Conservation (phyloP, 306 rosid genomes). For the Astragalus membranaceus region DNA sequence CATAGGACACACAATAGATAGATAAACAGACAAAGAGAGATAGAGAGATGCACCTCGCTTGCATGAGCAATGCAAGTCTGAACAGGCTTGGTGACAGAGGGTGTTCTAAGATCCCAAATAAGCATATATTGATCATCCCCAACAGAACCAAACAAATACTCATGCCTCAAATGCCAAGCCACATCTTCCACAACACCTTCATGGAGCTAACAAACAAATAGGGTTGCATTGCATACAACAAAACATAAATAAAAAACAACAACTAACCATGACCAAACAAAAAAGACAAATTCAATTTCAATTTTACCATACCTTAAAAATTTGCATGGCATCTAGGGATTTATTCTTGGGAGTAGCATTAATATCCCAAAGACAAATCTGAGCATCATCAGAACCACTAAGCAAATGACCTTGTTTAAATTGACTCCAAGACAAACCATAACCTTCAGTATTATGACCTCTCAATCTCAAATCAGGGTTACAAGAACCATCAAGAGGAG, state of each 20-base stretch:
- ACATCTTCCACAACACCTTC: constrained; percentile 99
- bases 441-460: constrained; percentile 94
- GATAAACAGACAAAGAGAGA: not conserved
- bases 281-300: not conserved
- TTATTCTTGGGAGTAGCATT: constrained; percentile 71
- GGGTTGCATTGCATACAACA: not conserved
- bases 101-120: constrained; percentile 90
- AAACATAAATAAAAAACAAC: not conserved
- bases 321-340: constrained; percentile 73
- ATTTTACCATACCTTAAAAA: constrained; percentile 55
- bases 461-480: constrained; percentile 86
- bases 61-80: constrained; percentile 92
- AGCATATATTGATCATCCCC: constrained; percentile 92
- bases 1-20: not conserved
- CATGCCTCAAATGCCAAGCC: constrained; percentile 99
- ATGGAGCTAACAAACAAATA: constrained; percentile 47
- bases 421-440: constrained; percentile 95
- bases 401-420: constrained; percentile 88
- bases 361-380: constrained; percentile 96
- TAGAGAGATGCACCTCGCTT: constrained; percentile 58
- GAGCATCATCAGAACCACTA: constrained; percentile 99
- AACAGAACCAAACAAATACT: constrained; percentile 93
- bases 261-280: not conserved
- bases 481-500: constrained; percentile 92
- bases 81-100: constrained; percentile 76